phyloP scores from a whole-genome alignment of 139 green algal genomes.

The Spirogloea muscicola region DNA sequence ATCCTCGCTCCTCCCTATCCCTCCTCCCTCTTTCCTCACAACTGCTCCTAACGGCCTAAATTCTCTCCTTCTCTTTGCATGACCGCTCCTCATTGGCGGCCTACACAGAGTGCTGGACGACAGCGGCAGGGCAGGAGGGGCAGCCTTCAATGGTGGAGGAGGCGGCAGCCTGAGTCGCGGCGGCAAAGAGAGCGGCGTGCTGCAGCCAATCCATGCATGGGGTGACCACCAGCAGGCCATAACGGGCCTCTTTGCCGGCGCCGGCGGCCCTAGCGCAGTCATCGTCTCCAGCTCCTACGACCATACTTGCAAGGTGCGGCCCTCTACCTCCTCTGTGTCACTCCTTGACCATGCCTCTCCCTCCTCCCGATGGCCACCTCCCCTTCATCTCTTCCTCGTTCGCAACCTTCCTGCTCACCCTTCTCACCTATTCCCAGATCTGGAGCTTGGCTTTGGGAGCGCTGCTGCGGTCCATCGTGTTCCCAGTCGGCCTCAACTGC shows the following conservation, averaged over 20 bases:
- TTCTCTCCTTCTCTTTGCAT: no score
- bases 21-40: no score
- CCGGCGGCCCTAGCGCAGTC: constrained; percentile 52
- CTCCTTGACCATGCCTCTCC: neutral
- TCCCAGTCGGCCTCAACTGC: constrained; percentile 61
- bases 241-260: constrained; percentile 58
- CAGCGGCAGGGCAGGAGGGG: no score
- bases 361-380: neutral
- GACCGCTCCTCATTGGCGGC: no score
- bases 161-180: no score
- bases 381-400: neutral
- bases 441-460: constrained; percentile 44
- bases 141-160: no score
- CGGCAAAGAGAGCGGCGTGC: no score
- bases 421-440: constrained; percentile 24
- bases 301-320: constrained; percentile 59
- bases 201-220: constrained; percentile 45
- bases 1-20: no score
- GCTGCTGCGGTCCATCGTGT: constrained; percentile 57
- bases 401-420: neutral
- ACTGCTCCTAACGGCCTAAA: no score
- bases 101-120: no score
- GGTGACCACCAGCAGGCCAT: constrained; percentile 81
- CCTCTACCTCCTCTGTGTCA: neutral
- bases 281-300: constrained; percentile 70